These are phyloP conservation scores for Thalassia testudinum DNA, from an alignment of 116 monocot genomes.

Conservation along the genomic window DNA sequence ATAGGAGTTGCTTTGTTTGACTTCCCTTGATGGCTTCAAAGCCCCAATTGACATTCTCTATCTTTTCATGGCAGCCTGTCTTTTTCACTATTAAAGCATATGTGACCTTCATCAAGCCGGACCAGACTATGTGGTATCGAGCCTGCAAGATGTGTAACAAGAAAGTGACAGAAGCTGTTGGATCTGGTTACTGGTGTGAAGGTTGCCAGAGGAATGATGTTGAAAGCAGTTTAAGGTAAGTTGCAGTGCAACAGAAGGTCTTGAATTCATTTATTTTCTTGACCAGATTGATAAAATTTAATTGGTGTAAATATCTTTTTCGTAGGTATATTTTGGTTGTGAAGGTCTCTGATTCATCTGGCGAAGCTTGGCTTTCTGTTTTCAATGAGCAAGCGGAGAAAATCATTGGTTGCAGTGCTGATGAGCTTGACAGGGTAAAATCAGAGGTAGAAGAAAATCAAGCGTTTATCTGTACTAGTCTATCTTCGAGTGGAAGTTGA, in stretches of 20 bases:
- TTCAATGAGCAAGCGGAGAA: slow-evolving; percentile 96
- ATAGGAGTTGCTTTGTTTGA: background rate
- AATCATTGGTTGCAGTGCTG: slow-evolving; percentile 82
- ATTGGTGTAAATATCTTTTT: background rate
- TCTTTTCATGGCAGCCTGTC: slow-evolving; percentile 31
- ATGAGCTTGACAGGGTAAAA: slow-evolving; percentile 79
- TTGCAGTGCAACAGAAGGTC: too few species aligned
- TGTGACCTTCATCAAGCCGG: slow-evolving; percentile 75
- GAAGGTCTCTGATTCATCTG: slow-evolving; percentile 69
- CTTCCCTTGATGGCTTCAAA: background rate
- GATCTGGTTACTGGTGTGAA: slow-evolving; percentile 96
- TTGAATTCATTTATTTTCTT: too few species aligned
- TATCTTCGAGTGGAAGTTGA: too few species aligned
- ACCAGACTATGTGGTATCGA: slow-evolving; percentile 93
- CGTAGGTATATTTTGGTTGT: slow-evolving; percentile 77
- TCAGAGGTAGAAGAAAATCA: slow-evolving; percentile 27
- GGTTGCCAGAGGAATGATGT: slow-evolving; percentile 83
- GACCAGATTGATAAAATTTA: background rate
- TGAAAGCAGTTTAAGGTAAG: slow-evolving; percentile 69
- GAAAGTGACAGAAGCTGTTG: slow-evolving; percentile 91
- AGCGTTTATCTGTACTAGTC: too few species aligned
- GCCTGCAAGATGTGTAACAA: slow-evolving; percentile 96
- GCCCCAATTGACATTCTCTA: background rate
- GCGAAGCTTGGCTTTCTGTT: slow-evolving; percentile 81
- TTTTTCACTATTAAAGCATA: slow-evolving; percentile 68